Evolutionary conservation across 2,329 filamentous ascomycete genomes (phyloP).

Genomic region (Huntiella savannae): DNA sequence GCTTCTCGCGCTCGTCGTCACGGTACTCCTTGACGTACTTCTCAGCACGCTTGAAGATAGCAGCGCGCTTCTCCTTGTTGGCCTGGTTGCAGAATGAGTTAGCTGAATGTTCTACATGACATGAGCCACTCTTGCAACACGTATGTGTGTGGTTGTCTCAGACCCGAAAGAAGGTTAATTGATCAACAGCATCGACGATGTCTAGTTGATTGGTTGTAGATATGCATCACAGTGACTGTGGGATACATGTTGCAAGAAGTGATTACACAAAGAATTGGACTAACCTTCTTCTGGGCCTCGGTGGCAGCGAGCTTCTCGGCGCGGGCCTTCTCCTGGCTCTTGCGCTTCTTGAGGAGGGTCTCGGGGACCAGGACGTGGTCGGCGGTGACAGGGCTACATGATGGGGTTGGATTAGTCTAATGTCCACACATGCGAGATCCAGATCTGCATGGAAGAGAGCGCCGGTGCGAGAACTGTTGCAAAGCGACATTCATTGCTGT

Average conservation of each 20-base stretch:
- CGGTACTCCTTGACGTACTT: slow-evolving; percentile 99
- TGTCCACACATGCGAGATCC: slow-evolving; percentile 36
- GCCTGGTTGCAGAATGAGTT: slow-evolving; percentile 34
- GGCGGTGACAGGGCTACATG: slow-evolving; percentile 64
- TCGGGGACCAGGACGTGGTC: slow-evolving; percentile 95
- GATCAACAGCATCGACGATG: slow-evolving; percentile 92
- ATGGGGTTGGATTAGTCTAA: slow-evolving; percentile 60
- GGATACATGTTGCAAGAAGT: background rate
- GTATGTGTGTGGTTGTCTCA: slow-evolving; percentile 35
- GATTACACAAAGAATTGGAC: slow-evolving; percentile 20
- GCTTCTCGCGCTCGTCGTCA: slow-evolving; percentile 93
- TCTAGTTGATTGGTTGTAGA: slow-evolving; percentile 63
- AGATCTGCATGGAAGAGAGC: slow-evolving; percentile 42
- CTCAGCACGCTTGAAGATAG: slow-evolving; percentile 99
- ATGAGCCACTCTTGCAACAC: slow-evolving; percentile 6
- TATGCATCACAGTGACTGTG: slow-evolving; percentile 52
- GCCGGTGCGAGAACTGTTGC: slow-evolving; percentile 88
- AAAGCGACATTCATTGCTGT: slow-evolving; percentile 76
- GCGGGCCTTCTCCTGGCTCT: slow-evolving; percentile 98
- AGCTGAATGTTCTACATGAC: background rate
- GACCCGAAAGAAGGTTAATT: slow-evolving; percentile 99
- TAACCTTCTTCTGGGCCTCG: slow-evolving; percentile 80
- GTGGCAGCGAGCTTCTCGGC: slow-evolving; percentile 60
- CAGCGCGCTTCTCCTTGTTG: slow-evolving; percentile 95
- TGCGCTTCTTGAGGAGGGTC: slow-evolving; percentile 99